These are phyloP conservation scores for Oemleria cerasiformis DNA, from an alignment of 306 rosid genomes.

Conservation along the genomic window DNA sequence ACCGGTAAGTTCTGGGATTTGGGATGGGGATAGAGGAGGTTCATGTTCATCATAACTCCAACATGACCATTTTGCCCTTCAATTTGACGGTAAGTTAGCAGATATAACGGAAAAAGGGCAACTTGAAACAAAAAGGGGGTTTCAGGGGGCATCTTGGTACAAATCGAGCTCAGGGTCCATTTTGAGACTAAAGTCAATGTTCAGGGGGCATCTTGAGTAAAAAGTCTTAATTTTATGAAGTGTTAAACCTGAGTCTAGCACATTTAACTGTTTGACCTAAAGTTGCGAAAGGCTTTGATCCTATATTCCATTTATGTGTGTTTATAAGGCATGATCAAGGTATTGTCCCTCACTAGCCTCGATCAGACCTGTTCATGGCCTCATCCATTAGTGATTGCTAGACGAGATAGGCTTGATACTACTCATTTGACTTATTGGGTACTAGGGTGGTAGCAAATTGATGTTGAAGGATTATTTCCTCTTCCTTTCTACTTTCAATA, in stretches of 20 bases:
- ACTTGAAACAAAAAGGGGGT: too few species aligned
- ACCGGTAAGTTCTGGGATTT: conserved; percentile 45
- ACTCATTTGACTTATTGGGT: background rate
- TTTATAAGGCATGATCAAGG: background rate
- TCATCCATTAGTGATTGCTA: background rate
- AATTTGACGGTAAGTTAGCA: too few species aligned
- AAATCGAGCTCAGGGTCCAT: too few species aligned
- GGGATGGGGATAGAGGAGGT: too few species aligned
- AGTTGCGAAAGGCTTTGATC: background rate
- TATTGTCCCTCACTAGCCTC: background rate
- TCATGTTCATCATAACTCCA: too few species aligned
- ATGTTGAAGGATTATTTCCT: too few species aligned
- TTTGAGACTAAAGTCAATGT: too few species aligned
- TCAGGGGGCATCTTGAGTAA: too few species aligned
- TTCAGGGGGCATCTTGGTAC: too few species aligned
- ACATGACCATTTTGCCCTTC: too few species aligned
- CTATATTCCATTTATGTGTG: background rate
- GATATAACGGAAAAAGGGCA: too few species aligned
- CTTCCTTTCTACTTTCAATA: background rate
- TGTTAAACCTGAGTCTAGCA: background rate
- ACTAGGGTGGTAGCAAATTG: background rate
- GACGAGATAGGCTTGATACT: background rate
- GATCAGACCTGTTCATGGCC: background rate
- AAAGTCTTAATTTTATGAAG: too few species aligned
- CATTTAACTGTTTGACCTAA: background rate